These are phyloP conservation scores for Cyclocybe aegerita DNA, from an alignment of 768 basidiomycete genomes.

Conservation along the genomic window DNA sequence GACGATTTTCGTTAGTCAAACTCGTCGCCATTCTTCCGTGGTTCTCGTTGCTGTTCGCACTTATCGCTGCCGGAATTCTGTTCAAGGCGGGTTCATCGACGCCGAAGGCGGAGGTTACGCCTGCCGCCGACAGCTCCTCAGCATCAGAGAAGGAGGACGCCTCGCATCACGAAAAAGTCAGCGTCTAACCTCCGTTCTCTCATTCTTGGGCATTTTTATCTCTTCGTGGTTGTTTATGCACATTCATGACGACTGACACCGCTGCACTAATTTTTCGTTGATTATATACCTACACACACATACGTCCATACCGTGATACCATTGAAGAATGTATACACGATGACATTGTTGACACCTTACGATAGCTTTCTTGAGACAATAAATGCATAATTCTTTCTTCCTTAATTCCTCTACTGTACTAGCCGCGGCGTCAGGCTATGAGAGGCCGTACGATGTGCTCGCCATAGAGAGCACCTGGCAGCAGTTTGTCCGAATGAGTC, in stretches of 20 bases:
- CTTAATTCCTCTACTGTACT: too few relatives aligned
- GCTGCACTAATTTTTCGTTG: not conserved
- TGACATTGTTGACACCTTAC: too few relatives aligned
- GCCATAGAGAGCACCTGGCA: too few relatives aligned
- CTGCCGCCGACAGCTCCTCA: not conserved
- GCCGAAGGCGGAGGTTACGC: not conserved
- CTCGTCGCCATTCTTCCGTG: conserved; percentile 53
- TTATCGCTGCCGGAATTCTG: conserved; percentile 20
- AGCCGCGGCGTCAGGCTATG: too few relatives aligned
- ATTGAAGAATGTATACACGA: too few relatives aligned
- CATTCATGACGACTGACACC: not conserved
- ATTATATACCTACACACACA: too few relatives aligned
- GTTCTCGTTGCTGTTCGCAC: conserved; percentile 28
- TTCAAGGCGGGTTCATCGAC: conserved; percentile 12
- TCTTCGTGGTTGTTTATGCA: not conserved
- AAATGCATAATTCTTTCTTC: too few relatives aligned
- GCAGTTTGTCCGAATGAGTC: too few relatives aligned
- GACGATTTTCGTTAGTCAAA: conserved; percentile 34
- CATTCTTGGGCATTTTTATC: not conserved
- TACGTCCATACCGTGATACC: too few relatives aligned
- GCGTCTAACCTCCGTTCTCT: not conserved
- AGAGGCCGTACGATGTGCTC: too few relatives aligned
- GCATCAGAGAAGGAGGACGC: conserved; percentile 14
- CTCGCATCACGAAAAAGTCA: conserved; percentile 11
- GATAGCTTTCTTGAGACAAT: too few relatives aligned